Evolutionary conservation across 2,329 filamentous ascomycete genomes (phyloP), one percentile per base, ranked within the genome.

Genomic region (Raffaelea ambrosiae): DNA sequence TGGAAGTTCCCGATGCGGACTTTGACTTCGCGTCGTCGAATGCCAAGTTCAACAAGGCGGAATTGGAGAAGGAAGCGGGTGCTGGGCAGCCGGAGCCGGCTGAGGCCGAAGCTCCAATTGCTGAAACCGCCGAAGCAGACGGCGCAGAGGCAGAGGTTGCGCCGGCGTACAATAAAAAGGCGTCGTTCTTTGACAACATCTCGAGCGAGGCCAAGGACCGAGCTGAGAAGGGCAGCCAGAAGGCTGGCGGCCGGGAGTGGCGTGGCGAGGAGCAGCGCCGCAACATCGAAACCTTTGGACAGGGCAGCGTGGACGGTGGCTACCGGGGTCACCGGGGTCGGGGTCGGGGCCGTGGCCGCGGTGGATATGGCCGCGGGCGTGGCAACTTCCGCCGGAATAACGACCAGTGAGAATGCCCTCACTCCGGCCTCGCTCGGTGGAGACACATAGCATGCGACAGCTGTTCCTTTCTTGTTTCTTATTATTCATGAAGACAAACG

Each of bases 141-240:
- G 46, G 49, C 4, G 49, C 52, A 5, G 21, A 40, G 2, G 47
- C 18, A 18, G n/a, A 50, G 0, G 51, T 38, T 4, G 54, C 55
- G 13, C 8, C 67, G 26, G 76, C 80, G 0, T 98, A 98, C 69
- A 91, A 96, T 71, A 95, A 89, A 67, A 76, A 83, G 5, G 81
- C 72, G 3, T 95, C 88, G 2, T 98, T 98, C 74, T 98, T 98
- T 61, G 93, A 98, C 68, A 96, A 98, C 65, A 96, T 98, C 54
- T 95, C 88, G 1, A 95, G 88, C 55, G 93, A 98, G 63, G 78
- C 87, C 53, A 94, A 86, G 65, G 93, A 98, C 55, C 81, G 93
- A 40, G 82, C 87, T 45, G 87, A 91, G 52, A 83, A 82, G 36
- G 73, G 72, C 39, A 76, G 76, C 4, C 76, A 80, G 53, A 80